phyloP scores from a whole-genome alignment of 2,329 filamentous ascomycete genomes.

The Alternaria viburni region DNA sequence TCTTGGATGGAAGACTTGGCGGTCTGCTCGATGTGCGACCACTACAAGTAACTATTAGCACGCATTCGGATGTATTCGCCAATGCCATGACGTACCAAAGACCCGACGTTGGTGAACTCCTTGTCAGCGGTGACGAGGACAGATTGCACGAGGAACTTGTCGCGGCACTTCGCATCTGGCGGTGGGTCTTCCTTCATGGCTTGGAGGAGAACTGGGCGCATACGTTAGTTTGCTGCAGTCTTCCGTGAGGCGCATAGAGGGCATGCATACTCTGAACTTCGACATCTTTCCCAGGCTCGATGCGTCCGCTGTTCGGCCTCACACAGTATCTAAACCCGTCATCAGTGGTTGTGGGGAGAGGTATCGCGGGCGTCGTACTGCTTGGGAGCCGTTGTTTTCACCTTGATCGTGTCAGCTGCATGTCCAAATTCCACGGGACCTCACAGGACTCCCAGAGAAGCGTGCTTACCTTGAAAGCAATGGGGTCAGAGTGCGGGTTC shows the following conservation, averaged over 20 bases:
- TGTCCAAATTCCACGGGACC: background rate
- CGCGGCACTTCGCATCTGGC: conserved; percentile 84
- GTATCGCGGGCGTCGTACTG: conserved; percentile 70
- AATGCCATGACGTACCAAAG: conserved; percentile 68
- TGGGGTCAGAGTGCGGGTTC: conserved; percentile 63
- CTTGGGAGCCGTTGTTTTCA: conserved; percentile 98
- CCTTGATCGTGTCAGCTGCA: conserved; percentile 59
- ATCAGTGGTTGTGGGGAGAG: conserved; percentile 25
- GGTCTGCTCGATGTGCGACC: conserved; percentile 73
- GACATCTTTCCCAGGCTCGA: conserved; percentile 87
- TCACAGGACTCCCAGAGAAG: background rate
- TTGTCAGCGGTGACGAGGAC: conserved; percentile 82
- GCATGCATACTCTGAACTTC: conserved; percentile 81
- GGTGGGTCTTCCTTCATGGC: conserved; percentile 97
- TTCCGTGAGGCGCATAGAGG: conserved; percentile 8
- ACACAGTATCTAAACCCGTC: conserved; percentile 81
- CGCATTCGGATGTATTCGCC: background rate
- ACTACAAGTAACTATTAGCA: conserved; percentile 59
- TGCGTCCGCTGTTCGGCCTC: conserved; percentile 93
- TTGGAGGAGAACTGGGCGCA: conserved; percentile 80
- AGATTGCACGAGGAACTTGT: conserved; percentile 97
- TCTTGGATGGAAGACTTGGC: conserved; percentile 83
- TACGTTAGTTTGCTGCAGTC: conserved; percentile 33
- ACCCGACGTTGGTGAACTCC: conserved; percentile 79
- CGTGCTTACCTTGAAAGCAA: conserved; percentile 68